Conservation (phyloP, 2,329 filamentous ascomycete genomes). For the Fusarium nisikadoi region DNA sequence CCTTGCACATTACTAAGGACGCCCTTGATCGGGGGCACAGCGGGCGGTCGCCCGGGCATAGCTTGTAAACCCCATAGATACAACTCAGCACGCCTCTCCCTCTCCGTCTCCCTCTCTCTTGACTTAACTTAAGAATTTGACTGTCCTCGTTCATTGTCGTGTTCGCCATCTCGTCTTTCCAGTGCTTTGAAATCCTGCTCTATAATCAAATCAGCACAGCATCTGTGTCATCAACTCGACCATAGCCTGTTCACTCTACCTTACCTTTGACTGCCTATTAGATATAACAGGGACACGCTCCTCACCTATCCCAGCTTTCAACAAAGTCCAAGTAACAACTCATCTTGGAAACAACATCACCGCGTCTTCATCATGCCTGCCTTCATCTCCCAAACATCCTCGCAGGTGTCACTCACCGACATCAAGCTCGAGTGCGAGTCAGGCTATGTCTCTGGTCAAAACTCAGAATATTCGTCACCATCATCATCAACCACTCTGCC, state of each 20-base stretch:
- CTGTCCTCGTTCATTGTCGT: constrained; percentile 36
- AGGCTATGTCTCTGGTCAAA: constrained; percentile 76
- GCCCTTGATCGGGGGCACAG: constrained; percentile 33
- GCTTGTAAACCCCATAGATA: constrained; percentile 42
- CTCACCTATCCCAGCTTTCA: constrained; percentile 26
- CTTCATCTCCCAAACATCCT: constrained; percentile 52
- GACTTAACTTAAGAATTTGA: constrained; percentile 42
- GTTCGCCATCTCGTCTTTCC: constrained; percentile 35
- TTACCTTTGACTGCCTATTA: constrained; percentile 14
- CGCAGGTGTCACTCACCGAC: constrained; percentile 53
- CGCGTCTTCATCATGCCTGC: constrained; percentile 50
- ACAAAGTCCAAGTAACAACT: constrained; percentile 38
- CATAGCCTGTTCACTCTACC: constrained; percentile 9
- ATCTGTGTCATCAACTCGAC: constrained; percentile 41
- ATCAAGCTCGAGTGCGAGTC: constrained; percentile 72
- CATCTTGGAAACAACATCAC: constrained; percentile 12
- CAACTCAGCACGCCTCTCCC: constrained; percentile 23
- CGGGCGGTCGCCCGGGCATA: constrained; percentile 46
- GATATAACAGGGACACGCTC: constrained; percentile 37
- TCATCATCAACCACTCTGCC: constrained; percentile 63
- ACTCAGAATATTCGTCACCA: constrained; percentile 54
- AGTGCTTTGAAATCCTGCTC: constrained; percentile 34
- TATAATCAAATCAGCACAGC: constrained; percentile 38
- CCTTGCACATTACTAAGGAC: constrained; percentile 43
- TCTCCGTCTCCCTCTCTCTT: constrained; percentile 27